Conservation (phyloP, 2,329 filamentous ascomycete species). For the Fusarium siculi region DNA sequence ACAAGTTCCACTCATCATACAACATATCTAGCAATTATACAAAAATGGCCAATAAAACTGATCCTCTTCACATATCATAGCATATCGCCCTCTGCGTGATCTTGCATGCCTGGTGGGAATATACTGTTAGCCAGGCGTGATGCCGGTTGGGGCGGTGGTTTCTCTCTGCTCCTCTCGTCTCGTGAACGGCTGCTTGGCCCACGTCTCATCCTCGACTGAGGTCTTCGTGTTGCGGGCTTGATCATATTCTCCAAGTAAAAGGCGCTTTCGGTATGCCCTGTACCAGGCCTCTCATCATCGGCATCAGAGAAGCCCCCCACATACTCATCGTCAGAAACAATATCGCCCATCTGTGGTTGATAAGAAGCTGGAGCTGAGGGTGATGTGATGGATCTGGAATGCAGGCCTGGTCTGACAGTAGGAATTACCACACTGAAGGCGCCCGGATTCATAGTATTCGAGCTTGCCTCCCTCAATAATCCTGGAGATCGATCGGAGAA, state of each 20-base stretch:
- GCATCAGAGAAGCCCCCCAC: conserved; percentile 82
- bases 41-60: conserved; percentile 2
- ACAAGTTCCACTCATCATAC: conserved; percentile 25
- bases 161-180: conserved; percentile 49
- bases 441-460: conserved; percentile 71
- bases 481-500: conserved; percentile 79
- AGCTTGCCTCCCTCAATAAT: conserved; percentile 67
- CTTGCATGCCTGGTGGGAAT: conserved; percentile 47
- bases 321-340: conserved; percentile 81
- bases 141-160: conserved; percentile 53
- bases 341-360: conserved; percentile 66
- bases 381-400: conserved; percentile 86
- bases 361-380: conserved; percentile 71
- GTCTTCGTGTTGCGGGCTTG: conserved; percentile 66
- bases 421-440: conserved; percentile 61
- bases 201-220: conserved; percentile 56
- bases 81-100: conserved; percentile 52
- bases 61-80: conserved; percentile 36
- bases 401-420: conserved; percentile 71
- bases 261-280: conserved; percentile 55
- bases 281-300: conserved; percentile 66
- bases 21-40: conserved; percentile 16
- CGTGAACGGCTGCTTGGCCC: conserved; percentile 48
- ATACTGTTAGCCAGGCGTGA: conserved; percentile 54
- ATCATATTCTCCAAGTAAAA: conserved; percentile 72